A percentile compares a stretch with the other conserved stretches of the same genome.
These are phyloP conservation scores for Kurtzmaniella fragi DNA, from an alignment of 805 yeast genomes.

Conservation along the genomic window DNA sequence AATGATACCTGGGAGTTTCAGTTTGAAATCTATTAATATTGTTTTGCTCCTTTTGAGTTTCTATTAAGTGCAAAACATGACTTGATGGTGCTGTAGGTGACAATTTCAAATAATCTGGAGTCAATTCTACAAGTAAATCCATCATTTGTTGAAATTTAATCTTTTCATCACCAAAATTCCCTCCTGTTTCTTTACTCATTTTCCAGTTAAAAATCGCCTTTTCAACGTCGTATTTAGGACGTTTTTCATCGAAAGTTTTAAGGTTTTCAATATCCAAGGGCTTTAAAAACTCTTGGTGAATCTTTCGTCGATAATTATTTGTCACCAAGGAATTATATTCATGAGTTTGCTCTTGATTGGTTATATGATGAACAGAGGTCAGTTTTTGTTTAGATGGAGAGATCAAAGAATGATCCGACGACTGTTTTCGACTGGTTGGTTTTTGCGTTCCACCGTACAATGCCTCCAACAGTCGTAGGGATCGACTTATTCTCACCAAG, in stretches of 20 bases:
- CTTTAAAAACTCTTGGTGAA: conserved; percentile 26
- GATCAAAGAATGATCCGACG: background rate
- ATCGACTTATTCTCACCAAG: conserved; percentile 28
- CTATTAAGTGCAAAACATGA: conserved; percentile 7
- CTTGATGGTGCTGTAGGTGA: background rate
- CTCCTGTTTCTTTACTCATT: conserved; percentile 8
- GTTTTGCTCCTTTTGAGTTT: conserved; percentile 16
- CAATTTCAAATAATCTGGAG: conserved; percentile 25
- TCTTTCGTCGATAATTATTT: conserved; percentile 14
- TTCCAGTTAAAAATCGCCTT: conserved; percentile 25
- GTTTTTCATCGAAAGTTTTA: conserved; percentile 22
- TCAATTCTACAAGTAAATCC: conserved; percentile 22
- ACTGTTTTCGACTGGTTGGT: background rate
- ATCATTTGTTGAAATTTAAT: conserved; percentile 28
- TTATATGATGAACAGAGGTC: conserved; percentile 5
- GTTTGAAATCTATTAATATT: conserved; percentile 8
- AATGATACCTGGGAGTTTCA: conserved; percentile 17
- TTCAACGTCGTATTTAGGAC: conserved; percentile 16
- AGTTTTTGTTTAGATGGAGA: background rate
- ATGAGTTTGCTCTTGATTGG: conserved; percentile 7
- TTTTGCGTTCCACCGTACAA: conserved; percentile 4
- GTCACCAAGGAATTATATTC: conserved; percentile 9
- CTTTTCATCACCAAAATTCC: conserved; percentile 22
- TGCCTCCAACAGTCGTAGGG: conserved; percentile 21
- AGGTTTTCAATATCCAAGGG: conserved; percentile 31